Conservation (phyloP, 2,329 filamentous ascomycete genomes). For the Neonectria neomacrospora region DNA sequence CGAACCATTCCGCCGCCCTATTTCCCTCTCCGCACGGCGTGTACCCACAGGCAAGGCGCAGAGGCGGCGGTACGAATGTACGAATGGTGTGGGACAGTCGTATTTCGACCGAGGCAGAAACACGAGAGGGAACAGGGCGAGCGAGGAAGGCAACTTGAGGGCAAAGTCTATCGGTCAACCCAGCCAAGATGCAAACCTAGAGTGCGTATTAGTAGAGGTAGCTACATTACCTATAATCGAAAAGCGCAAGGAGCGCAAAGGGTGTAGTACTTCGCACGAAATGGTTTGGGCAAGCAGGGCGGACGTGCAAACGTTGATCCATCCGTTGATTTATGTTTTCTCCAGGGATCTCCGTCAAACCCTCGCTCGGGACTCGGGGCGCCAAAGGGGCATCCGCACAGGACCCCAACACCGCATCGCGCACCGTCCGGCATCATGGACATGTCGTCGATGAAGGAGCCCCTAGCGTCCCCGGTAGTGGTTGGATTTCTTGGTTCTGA, state of each 20-base stretch:
- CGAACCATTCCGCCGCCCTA: slow-evolving; percentile 5
- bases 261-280: neutral
- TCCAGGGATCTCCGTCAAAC: slow-evolving; percentile 18
- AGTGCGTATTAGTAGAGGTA: neutral
- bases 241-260: neutral
- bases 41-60: slow-evolving; percentile 6
- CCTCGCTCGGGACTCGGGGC: slow-evolving; percentile 9
- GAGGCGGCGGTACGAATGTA: neutral
- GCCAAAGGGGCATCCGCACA: slow-evolving; percentile 15
- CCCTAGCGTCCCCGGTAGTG: neutral
- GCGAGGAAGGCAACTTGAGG: neutral
- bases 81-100: neutral
- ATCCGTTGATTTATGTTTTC: slow-evolving; percentile 12
- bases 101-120: neutral
- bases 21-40: slow-evolving; percentile 2
- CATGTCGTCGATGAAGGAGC: slow-evolving; percentile 8
- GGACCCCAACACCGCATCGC: slow-evolving; percentile 12
- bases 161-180: slow-evolving; percentile 8
- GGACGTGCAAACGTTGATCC: slow-evolving; percentile 22
- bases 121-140: neutral
- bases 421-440: slow-evolving; percentile 14
- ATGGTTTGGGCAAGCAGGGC: slow-evolving; percentile 5
- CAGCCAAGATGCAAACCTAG: neutral
- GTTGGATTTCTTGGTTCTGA: neutral
- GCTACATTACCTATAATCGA: neutral